These are phyloP conservation scores for Colletotrichum tanaceti DNA, from an alignment of 2,329 filamentous ascomycete species.

Conservation along the genomic window DNA sequence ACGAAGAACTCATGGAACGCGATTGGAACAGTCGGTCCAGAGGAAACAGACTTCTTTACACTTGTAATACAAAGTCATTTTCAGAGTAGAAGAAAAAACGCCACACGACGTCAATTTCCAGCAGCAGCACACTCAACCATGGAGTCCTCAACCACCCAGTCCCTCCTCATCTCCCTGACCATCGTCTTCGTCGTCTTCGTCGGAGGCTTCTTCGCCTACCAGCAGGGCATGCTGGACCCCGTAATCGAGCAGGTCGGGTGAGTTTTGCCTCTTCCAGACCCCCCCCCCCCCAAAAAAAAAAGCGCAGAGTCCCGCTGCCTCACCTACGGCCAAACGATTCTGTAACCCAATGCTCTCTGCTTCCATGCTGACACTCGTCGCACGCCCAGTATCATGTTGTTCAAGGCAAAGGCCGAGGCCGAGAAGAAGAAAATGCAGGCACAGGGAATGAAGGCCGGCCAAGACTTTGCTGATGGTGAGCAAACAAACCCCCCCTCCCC, in stretches of 20 bases:
- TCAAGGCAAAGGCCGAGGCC: constrained; percentile 56
- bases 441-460: constrained; percentile 52
- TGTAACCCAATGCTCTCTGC: not conserved
- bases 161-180: constrained; percentile 46
- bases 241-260: constrained; percentile 51
- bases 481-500: not conserved
- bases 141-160: constrained; percentile 36
- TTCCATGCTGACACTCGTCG: constrained; percentile 3
- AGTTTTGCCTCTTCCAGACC: not conserved
- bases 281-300: too few relatives aligned
- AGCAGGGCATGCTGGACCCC: constrained; percentile 52
- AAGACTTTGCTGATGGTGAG: constrained; percentile 53
- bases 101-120: too few relatives aligned
- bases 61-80: not conserved
- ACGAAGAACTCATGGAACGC: too few relatives aligned
- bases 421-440: constrained; percentile 54
- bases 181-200: constrained; percentile 46
- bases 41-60: not conserved
- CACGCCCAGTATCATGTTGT: constrained; percentile 46
- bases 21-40: not conserved
- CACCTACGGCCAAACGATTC: not conserved
- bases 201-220: constrained; percentile 51
- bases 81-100: not conserved
- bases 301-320: not conserved
- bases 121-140: not conserved